Conservation (phyloP, 305 asterid genomes). For the Fraxinus latifolia region DNA sequence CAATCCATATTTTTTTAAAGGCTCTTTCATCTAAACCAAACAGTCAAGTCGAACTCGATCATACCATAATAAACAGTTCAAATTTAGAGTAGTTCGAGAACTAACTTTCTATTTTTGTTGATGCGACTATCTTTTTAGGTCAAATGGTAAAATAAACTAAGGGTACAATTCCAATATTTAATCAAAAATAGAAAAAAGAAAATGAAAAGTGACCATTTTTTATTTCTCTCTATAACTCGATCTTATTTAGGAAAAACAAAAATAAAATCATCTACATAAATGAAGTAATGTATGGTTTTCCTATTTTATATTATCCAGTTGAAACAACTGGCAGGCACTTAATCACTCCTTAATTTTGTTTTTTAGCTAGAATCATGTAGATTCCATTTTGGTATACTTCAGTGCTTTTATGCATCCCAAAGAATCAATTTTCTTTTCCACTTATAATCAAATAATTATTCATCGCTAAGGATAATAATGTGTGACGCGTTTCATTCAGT, state of each 20-base stretch:
- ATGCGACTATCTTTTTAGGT: background rate
- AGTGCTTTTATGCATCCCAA: background rate
- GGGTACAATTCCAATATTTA: background rate
- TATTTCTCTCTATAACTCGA: background rate
- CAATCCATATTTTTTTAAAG: background rate
- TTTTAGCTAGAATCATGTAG: background rate
- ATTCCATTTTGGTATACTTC: background rate
- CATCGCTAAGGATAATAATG: background rate
- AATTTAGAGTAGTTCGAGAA: background rate
- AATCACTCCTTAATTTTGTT: background rate
- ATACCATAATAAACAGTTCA: too few species aligned
- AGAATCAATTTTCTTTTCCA: background rate
- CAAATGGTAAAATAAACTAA: background rate
- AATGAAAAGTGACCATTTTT: background rate
- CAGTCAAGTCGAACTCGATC: background rate
- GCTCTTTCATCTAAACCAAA: background rate
- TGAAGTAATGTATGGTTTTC: background rate
- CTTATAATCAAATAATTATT: background rate
- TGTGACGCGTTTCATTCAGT: background rate
- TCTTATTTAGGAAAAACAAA: background rate
- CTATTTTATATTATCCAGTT: background rate
- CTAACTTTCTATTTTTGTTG: background rate
- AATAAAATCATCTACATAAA: too few species aligned
- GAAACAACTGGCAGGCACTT: background rate
- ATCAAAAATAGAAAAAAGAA: background rate